Conservation (phyloP, 1,284 basidiomycete genomes). For the Rhodofomes roseus region DNA sequence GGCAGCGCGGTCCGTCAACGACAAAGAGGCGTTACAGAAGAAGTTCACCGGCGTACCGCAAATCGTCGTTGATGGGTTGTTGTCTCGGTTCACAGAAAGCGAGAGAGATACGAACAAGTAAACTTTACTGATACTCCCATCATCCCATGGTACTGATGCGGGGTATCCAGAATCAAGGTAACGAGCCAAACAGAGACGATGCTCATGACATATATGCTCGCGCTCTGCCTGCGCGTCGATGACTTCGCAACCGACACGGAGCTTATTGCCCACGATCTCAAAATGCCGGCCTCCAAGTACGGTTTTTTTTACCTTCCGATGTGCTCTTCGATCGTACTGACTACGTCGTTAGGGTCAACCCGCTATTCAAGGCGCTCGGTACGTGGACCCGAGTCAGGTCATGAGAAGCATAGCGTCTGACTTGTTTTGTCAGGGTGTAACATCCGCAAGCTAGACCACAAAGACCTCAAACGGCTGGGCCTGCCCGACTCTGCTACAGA, state of each 20-base stretch:
- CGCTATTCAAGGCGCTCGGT: constrained; percentile 33
- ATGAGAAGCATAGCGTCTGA: background rate
- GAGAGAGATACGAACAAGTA: constrained; percentile 61
- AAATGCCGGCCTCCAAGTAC: constrained; percentile 59
- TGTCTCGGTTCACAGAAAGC: constrained; percentile 79
- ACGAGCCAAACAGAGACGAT: constrained; percentile 71
- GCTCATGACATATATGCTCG: constrained; percentile 75
- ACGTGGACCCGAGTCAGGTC: background rate
- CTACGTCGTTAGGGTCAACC: constrained; percentile 20
- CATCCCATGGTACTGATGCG: background rate
- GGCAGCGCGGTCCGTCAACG: constrained; percentile 38
- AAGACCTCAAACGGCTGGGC: constrained; percentile 67
- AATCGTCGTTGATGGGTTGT: constrained; percentile 67
- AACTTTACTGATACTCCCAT: background rate
- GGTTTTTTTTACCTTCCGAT: constrained; percentile 24
- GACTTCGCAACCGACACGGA: constrained; percentile 69
- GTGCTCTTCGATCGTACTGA: too few species aligned
- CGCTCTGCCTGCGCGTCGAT: constrained; percentile 76
- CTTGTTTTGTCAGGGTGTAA: constrained; percentile 57
- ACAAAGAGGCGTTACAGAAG: constrained; percentile 49
- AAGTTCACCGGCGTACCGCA: constrained; percentile 58
- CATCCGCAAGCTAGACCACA: constrained; percentile 51
- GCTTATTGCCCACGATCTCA: constrained; percentile 70
- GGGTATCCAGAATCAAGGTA: constrained; percentile 47
- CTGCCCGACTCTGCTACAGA: constrained; percentile 55